A percentile compares a stretch with the other conserved stretches of the same genome.
Evolutionary conservation across 2,329 filamentous ascomycete species (phyloP).

Genomic region (Xylaria sp.): DNA sequence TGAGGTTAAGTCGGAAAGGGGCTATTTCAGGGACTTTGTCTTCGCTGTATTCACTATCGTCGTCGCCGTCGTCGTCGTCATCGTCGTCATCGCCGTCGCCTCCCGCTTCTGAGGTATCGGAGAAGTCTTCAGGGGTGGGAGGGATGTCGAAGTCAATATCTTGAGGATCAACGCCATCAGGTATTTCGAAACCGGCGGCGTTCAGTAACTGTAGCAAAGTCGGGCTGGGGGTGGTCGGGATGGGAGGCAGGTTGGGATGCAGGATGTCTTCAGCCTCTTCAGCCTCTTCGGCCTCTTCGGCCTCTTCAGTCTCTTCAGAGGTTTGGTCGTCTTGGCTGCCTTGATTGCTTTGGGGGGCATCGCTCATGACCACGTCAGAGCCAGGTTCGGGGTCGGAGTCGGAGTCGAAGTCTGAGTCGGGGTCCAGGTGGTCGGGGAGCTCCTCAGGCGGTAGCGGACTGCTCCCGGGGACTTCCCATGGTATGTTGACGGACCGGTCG

Average conservation of each 20-base stretch:
- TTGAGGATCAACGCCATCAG: too few relatives aligned
- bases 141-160: too few relatives aligned
- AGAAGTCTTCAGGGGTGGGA: too few relatives aligned
- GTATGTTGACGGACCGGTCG: slow-evolving; percentile 34
- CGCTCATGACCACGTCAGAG: background rate
- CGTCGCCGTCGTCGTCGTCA: background rate
- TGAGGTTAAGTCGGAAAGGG: slow-evolving; percentile 65
- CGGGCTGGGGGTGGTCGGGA: too few relatives aligned
- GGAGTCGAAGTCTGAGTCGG: background rate
- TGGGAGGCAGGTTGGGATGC: too few relatives aligned
- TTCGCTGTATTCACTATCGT: background rate
- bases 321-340: background rate
- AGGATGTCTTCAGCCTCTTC: too few relatives aligned
- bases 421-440: too few relatives aligned
- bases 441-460: background rate
- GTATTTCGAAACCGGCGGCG: too few relatives aligned
- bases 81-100: background rate
- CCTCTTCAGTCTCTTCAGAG: background rate
- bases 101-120: background rate
- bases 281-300: too few relatives aligned
- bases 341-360: background rate
- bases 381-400: background rate
- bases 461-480: slow-evolving; percentile 33
- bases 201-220: too few relatives aligned
- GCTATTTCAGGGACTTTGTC: slow-evolving; percentile 46